A percentile compares a stretch with the other conserved stretches of the same genome.
Conservation (phyloP, 257 asterid genomes). For the Datura wrightii region DNA sequence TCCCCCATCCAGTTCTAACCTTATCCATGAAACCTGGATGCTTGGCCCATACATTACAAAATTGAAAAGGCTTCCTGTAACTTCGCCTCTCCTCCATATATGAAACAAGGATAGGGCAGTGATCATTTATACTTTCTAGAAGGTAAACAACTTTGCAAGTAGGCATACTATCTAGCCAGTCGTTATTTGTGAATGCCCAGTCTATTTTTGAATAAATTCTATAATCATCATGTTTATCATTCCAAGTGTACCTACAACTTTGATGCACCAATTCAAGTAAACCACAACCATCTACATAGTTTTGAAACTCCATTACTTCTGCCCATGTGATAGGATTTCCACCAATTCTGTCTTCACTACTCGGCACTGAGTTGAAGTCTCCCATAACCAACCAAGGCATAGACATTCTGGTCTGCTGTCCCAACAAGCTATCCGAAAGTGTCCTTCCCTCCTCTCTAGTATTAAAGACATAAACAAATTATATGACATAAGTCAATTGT, state of each 20-base stretch:
- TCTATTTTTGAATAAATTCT: neutral
- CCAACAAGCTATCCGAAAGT: neutral
- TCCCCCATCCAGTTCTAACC: no score
- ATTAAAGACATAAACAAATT: no score
- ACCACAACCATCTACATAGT: neutral
- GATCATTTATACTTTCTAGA: no score
- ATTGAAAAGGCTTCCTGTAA: no score
- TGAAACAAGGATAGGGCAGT: no score
- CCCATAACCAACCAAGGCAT: neutral
- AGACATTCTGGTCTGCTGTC: neutral
- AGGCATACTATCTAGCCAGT: neutral
- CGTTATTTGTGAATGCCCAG: neutral
- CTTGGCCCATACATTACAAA: neutral
- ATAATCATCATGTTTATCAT: neutral
- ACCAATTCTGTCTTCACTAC: neutral
- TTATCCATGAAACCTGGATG: neutral
- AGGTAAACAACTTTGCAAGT: no score
- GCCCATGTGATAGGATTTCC: neutral
- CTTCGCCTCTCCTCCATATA: no score
- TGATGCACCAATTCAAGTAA: no score
- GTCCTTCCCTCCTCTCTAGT: neutral
- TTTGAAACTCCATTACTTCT: no score
- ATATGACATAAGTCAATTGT: no score
- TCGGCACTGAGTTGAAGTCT: no score
- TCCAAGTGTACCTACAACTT: neutral